Conservation (phyloP, 306 rosid genomes). For the Corylus avellana region DNA sequence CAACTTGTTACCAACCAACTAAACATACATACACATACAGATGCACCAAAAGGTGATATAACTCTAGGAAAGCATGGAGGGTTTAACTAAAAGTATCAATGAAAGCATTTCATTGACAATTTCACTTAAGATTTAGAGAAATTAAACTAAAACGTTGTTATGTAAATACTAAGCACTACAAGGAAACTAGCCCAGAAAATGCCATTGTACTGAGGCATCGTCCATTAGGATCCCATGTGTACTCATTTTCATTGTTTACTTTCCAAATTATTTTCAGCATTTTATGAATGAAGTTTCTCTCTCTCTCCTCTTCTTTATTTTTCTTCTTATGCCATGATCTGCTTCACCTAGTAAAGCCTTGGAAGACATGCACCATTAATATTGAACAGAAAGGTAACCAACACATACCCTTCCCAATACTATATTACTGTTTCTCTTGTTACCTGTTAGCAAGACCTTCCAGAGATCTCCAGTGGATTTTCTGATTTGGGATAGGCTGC, state of each 20-base stretch:
- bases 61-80: background rate
- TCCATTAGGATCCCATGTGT: background rate
- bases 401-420: constrained; percentile 13
- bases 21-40: background rate
- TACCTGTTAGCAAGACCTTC: constrained; percentile 98
- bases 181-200: background rate
- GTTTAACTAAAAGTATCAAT: background rate
- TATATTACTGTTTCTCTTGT: constrained; percentile 3
- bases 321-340: background rate
- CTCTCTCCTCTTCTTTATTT: background rate
- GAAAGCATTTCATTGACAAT: background rate
- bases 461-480: constrained; percentile 92
- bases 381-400: constrained; percentile 16
- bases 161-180: background rate
- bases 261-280: background rate
- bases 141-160: background rate
- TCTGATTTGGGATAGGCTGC: constrained; percentile 95
- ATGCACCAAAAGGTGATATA: background rate
- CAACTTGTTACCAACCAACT: background rate
- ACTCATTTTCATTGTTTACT: background rate
- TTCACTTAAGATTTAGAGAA: background rate
- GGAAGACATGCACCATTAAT: constrained; percentile 1
- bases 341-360: constrained; percentile 1
- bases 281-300: background rate
- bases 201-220: background rate